Evolutionary conservation across 768 basidiomycete species (phyloP).

Genomic region (Auricularia sp.): DNA sequence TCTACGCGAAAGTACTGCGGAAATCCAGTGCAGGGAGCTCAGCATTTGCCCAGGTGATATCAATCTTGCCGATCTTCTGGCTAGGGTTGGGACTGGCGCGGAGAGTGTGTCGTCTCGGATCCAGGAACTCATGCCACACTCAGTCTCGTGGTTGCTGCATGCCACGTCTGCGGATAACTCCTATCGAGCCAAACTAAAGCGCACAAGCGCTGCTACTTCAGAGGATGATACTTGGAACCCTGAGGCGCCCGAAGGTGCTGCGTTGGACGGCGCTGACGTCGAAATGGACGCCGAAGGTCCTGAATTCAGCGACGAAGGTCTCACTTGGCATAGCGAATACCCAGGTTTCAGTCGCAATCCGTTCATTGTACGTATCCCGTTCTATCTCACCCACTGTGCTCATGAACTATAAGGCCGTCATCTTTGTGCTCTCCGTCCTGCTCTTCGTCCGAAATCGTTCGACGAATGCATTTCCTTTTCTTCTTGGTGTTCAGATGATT

Average conservation of each 20-base stretch:
- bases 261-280: background rate
- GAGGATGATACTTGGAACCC: background rate
- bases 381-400: background rate
- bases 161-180: background rate
- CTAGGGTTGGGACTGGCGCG: background rate
- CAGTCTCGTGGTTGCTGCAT: background rate
- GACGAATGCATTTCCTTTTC: background rate
- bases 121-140: background rate
- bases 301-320: background rate
- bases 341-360: background rate
- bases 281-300: background rate
- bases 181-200: too few species aligned
- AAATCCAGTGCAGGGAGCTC: background rate
- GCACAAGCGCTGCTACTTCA: too few species aligned
- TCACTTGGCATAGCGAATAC: background rate
- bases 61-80: background rate
- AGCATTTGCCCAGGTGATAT: background rate
- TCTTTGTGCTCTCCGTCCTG: background rate
- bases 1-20: background rate
- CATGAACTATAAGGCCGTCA: background rate
- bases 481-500: background rate
- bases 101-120: background rate
- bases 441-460: background rate
- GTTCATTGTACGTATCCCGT: background rate
- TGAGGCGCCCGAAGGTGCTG: background rate